Conservation (phyloP, 2,329 filamentous ascomycete genomes). For the Kalaharituber pfeilii region DNA sequence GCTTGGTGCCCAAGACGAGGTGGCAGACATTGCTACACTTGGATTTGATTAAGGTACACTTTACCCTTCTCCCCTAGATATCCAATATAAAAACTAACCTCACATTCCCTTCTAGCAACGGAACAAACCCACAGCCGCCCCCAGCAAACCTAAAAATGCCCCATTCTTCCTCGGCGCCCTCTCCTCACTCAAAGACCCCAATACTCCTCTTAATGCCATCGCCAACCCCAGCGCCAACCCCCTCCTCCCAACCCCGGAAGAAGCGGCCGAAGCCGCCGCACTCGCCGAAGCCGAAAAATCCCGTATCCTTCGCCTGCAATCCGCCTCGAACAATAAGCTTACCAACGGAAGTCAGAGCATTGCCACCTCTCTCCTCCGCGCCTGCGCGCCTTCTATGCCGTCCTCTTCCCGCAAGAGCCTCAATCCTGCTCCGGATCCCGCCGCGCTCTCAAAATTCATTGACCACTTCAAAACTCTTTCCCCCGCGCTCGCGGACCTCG, state of each 20-base stretch:
- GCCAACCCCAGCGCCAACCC: constrained; percentile 21
- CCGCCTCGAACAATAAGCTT: constrained; percentile 24
- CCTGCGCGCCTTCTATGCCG: constrained; percentile 13
- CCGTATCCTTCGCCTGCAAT: constrained; percentile 50
- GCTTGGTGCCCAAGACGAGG: constrained; percentile 69
- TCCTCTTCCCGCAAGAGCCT: no score
- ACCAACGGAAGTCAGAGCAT: not conserved
- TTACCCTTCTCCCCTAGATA: not conserved
- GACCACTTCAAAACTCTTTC: constrained; percentile 62
- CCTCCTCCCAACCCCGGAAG: constrained; percentile 20
- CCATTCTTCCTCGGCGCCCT: constrained; percentile 82
- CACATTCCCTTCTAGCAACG: constrained; percentile 41
- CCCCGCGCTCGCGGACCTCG: constrained; percentile 74
- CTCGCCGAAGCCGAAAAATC: constrained; percentile 36
- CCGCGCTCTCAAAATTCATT: constrained; percentile 42
- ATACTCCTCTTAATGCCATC: constrained; percentile 18
- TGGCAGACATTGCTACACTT: constrained; percentile 93
- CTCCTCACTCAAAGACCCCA: constrained; percentile 24
- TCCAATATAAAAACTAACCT: constrained; percentile 10
- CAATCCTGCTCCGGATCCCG: no score
- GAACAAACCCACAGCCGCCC: constrained; percentile 83
- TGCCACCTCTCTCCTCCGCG: not conserved
- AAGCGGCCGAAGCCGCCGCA: constrained; percentile 23
- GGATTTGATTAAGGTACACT: constrained; percentile 52
- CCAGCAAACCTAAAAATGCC: constrained; percentile 81